Base-by-base conservation (phyloP, 805 yeast species). In the Kodamaea restingae region DNA sequence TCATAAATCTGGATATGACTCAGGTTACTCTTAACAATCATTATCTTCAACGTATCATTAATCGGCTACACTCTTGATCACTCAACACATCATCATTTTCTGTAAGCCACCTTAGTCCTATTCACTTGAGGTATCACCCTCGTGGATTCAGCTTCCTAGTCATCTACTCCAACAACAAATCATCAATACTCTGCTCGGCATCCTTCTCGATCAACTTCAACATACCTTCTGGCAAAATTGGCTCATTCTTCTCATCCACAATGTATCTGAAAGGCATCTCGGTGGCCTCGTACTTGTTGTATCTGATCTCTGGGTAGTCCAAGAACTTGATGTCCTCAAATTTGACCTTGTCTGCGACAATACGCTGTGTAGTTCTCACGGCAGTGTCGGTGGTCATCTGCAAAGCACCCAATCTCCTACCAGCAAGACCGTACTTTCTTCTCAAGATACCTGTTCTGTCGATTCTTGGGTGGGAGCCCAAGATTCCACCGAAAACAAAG, bases 341-440 rank as follows among this genome's bases (percentile, higher is more conserved):
- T 40, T 56, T 52, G 9, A 45, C 66, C 39, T 71, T 64, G 31
- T 75, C 73, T 42, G 80, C 78, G n/a, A 87, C 67, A 20, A 91
- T 90, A 32, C 75, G 56, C 52, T 88, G 88, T 1, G 97, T 88
- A 14, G 95, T 88, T 61, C 98, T 77, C 24, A 93, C 83, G 0
- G 98, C 98, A 1, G 98, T 91, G 57, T 91, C 98, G 0, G 98
- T 91, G 12, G 98, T 88, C 98, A 91, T 93, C 59, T 91, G 98
- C 48, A 84, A 75, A 37, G 70, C 75, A 2, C 96, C 98, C 38
- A 91, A 70, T 58, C 96, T 75, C 65, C 93, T 80, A 7, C 97
- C 96, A 1, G 76, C 79, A 54, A 88, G 81, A 0, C 96, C 95
- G 50, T 88, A 81, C 52, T 84, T 83, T 29, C 60, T 62, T 53